These are phyloP conservation scores for Solanum hybrid DNA, from an alignment of 305 asterid species.

Conservation along the genomic window DNA sequence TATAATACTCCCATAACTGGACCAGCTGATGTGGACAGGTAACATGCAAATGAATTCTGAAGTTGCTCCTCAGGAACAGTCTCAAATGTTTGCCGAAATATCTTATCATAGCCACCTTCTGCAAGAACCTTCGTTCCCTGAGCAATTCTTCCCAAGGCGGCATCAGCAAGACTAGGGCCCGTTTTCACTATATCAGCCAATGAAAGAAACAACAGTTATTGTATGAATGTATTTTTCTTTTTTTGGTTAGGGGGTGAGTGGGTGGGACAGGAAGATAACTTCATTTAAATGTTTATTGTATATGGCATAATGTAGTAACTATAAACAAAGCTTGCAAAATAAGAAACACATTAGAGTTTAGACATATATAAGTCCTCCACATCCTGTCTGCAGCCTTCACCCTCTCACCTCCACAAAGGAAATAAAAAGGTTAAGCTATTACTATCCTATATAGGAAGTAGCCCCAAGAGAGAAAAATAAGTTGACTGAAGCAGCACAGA, in stretches of 20 bases:
- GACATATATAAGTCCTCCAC: neutral
- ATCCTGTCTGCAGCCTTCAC: neutral
- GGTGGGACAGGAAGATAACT: neutral
- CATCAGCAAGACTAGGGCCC: constrained; percentile 85
- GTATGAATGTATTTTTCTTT: neutral
- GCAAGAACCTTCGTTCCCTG: constrained; percentile 95
- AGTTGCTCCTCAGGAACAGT: constrained; percentile 87
- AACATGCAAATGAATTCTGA: constrained; percentile 79
- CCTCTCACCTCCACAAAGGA: neutral
- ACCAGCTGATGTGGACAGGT: constrained; percentile 93
- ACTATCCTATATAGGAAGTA: neutral
- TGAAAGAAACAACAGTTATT: neutral
- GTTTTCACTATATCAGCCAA: constrained; percentile 61
- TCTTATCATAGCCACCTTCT: constrained; percentile 97
- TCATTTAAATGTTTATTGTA: neutral
- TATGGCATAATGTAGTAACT: neutral
- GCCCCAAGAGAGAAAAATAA: neutral
- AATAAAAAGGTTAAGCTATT: neutral
- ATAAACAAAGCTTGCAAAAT: neutral
- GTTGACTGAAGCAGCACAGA: neutral
- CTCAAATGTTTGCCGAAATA: constrained; percentile 91
- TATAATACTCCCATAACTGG: constrained; percentile 94
- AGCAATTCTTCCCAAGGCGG: constrained; percentile 92
- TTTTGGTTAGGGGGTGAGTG: neutral
- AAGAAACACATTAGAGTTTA: neutral